Percentiles rank a stretch among this genome's conserved stretches.
Evolutionary conservation across 2,329 filamentous ascomycete genomes (phyloP).

Genomic region (Aspergillus cejpii): DNA sequence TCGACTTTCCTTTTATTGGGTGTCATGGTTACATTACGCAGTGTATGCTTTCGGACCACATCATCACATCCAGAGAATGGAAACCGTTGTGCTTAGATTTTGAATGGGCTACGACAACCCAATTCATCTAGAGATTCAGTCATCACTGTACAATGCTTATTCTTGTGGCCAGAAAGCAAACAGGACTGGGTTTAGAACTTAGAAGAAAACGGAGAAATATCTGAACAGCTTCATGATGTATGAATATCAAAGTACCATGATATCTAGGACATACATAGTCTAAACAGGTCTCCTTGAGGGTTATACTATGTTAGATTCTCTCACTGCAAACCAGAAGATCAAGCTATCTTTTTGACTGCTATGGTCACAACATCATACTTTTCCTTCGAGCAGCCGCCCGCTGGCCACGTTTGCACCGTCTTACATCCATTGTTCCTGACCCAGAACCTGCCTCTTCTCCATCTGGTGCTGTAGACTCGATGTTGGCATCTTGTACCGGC

Average conservation of each 20-base stretch:
- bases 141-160: neutral
- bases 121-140: neutral
- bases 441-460: neutral
- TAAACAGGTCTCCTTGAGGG: too few relatives aligned
- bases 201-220: too few relatives aligned
- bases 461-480: neutral
- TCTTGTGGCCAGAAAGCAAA: neutral
- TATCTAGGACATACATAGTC: neutral
- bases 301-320: too few relatives aligned
- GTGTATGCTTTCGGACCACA: too few relatives aligned
- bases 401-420: slow-evolving; percentile 23
- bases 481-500: slow-evolving; percentile 12
- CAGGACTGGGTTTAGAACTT: too few relatives aligned
- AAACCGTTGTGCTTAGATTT: too few relatives aligned
- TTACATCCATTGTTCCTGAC: slow-evolving; percentile 9
- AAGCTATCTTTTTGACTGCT: neutral
- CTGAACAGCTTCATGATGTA: too few relatives aligned
- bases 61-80: too few relatives aligned
- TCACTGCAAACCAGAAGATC: slow-evolving; percentile 2
- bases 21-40: too few relatives aligned
- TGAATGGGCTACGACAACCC: too few relatives aligned
- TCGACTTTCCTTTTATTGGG: too few relatives aligned
- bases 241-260: neutral
- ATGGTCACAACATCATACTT: slow-evolving; percentile 37
- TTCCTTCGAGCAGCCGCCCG: slow-evolving; percentile 32